phyloP scores from a whole-genome alignment of 2,329 filamentous ascomycete genomes.

The Verticillium klebahnii region DNA sequence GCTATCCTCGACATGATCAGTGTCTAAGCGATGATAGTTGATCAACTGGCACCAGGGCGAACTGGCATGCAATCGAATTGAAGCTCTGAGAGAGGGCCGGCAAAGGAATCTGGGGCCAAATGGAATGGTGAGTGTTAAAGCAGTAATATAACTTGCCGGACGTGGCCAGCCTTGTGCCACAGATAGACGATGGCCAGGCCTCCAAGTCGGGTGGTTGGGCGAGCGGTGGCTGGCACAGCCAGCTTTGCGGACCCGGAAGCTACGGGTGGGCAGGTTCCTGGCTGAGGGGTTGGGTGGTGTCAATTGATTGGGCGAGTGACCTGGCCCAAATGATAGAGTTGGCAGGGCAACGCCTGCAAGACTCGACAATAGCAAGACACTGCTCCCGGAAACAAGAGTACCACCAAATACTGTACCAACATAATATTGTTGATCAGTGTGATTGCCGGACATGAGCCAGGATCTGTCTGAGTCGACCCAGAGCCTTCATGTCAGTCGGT shows the following conservation, averaged over 20 bases:
- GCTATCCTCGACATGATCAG: neutral
- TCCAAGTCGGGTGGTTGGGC: neutral
- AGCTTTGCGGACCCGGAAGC: neutral
- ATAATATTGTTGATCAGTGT: neutral
- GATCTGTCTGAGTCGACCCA: conserved; percentile 30
- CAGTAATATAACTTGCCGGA: no score
- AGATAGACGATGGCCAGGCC: neutral
- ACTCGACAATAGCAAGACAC: neutral
- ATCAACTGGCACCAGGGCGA: neutral
- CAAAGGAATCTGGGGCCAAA: no score
- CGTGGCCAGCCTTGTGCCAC: neutral
- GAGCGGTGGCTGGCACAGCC: neutral
- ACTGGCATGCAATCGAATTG: neutral
- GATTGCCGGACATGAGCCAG: conserved; percentile 30
- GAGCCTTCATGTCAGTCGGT: conserved; percentile 19
- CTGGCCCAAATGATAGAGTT: neutral
- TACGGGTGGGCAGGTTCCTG: neutral
- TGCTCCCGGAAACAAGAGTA: no score
- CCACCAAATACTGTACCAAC: neutral
- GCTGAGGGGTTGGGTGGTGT: neutral
- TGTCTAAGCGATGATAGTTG: neutral
- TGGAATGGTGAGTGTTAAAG: no score
- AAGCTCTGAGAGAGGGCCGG: no score
- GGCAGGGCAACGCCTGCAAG: conserved; percentile 8
- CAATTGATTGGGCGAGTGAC: neutral